These are phyloP conservation scores for Lactarius evosmus DNA, from an alignment of 768 basidiomycete genomes.

Conservation along the genomic window DNA sequence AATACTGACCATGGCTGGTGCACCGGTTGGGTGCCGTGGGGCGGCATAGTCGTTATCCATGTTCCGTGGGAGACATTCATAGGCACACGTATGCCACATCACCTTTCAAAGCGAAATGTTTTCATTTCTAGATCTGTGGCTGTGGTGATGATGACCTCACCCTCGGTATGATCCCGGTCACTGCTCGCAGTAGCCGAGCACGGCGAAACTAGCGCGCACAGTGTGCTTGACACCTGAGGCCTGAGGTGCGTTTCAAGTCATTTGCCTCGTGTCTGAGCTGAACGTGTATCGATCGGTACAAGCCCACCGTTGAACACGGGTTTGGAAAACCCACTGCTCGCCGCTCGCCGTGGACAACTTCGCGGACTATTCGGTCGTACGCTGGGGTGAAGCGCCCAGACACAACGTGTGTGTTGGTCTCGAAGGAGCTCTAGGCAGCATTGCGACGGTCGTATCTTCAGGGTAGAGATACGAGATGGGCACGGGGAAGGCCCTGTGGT, in stretches of 20 bases:
- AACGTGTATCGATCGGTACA: background rate
- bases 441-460: background rate
- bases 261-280: background rate
- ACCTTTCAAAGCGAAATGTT: background rate
- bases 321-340: slow-evolving; percentile 40
- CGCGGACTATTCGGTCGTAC: slow-evolving; percentile 46
- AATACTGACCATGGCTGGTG: background rate
- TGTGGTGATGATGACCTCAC: background rate
- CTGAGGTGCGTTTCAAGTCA: background rate
- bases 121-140: background rate
- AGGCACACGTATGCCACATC: background rate
- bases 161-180: background rate
- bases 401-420: slow-evolving; percentile 35
- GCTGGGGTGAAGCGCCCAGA: slow-evolving; percentile 34
- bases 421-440: background rate
- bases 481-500: background rate
- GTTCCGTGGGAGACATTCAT: background rate
- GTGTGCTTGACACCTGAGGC: background rate
- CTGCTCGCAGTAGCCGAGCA: background rate
- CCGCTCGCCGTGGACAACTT: slow-evolving; percentile 40
- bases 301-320: too few relatives aligned
- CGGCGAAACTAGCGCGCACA: background rate
- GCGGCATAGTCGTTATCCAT: background rate
- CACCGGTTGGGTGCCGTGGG: background rate
- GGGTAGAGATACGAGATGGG: background rate